Base-by-base conservation (phyloP, 345 rosid genomes). In the Viola odorata region DNA sequence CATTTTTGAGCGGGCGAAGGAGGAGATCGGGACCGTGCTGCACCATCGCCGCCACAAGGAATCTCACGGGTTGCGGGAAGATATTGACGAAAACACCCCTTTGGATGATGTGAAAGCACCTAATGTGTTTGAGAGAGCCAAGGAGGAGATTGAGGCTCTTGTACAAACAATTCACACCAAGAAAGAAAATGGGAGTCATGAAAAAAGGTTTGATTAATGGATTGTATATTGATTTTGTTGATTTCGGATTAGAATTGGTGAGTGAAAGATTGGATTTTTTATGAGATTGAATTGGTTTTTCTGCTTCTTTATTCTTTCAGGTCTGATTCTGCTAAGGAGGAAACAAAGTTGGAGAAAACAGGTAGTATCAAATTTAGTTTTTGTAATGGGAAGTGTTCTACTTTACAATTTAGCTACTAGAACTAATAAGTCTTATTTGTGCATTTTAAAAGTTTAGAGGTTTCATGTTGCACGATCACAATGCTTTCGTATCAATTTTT, bases 51-150 rank as follows among this genome's bases (percentile, higher is more conserved):
- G 65, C 41, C 62, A 55, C 58, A 70, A 62, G 60, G 83, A 75
- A 3, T 6, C 47, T 7, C 47, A 44, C 3, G 50, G 12, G 7
- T 9, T 10, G 50, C 50, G 12, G 11, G 50, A n/a, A 9, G 50
- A 47, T 10, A 47, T 47, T 11, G 50, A 47, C 13, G 50, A 47
- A 47, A n/a, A 12, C 50, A 47, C 50, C 50, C 50, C 50, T 9
- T 47, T 47, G 50, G 12, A 10, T 47, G 50, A 69, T 63, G 83
- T 79, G 7, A 79, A 81, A 69, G 88, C 90, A 0, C 90, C 88
- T 23, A 81, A 78, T 61, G 59, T 87, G 73, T 78, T 83, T 9
- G 84, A 83, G 54, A 60, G 84, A 74, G 87, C 79, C 0, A 50
- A 50, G 17, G 53, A 50, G 53, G 53, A 50, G 80, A 68, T 81